These are phyloP conservation scores for Cytospora mali DNA, from an alignment of 2,329 filamentous ascomycete genomes.

Conservation along the genomic window DNA sequence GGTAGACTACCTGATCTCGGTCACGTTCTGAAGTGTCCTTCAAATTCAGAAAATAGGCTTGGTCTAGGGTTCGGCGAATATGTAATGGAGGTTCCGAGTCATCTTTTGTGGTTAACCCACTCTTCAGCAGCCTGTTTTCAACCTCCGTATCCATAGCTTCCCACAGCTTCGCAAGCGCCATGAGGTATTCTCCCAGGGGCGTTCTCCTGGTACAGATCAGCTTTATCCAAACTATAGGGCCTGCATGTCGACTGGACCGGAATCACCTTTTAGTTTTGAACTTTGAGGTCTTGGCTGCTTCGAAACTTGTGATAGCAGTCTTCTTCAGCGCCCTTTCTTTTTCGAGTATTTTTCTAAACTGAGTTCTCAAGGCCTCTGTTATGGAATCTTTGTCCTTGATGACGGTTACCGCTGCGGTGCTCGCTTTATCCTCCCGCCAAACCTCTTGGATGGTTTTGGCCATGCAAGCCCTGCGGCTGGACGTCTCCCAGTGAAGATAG, in stretches of 20 bases:
- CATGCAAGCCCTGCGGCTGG: not conserved
- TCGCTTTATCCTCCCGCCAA: not conserved
- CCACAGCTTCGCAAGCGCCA: conserved; percentile 8
- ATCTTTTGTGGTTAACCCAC: not conserved
- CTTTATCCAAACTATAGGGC: not conserved
- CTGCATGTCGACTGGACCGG: not conserved
- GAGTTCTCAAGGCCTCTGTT: not conserved
- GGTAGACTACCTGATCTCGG: conserved; percentile 22
- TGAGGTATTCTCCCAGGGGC: conserved; percentile 6
- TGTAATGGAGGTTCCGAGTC: not conserved
- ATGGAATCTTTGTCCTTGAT: not conserved
- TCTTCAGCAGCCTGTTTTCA: not conserved
- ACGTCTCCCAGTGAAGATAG: conserved; percentile 22
- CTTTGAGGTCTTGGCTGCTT: not conserved
- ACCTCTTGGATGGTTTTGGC: not conserved
- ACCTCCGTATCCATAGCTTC: conserved; percentile 17
- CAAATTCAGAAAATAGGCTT: conserved; percentile 21
- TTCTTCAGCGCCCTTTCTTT: not conserved
- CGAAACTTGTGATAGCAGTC: not conserved
- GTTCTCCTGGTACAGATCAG: not conserved
- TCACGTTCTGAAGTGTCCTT: conserved; percentile 21
- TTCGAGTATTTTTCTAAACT: not conserved
- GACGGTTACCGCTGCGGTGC: not conserved
- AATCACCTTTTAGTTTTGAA: not conserved
- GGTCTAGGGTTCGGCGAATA: conserved; percentile 21